Evolutionary conservation across 176 grass and related monocot genomes (phyloP).

Genomic region (maize (Zea mays)): DNA sequence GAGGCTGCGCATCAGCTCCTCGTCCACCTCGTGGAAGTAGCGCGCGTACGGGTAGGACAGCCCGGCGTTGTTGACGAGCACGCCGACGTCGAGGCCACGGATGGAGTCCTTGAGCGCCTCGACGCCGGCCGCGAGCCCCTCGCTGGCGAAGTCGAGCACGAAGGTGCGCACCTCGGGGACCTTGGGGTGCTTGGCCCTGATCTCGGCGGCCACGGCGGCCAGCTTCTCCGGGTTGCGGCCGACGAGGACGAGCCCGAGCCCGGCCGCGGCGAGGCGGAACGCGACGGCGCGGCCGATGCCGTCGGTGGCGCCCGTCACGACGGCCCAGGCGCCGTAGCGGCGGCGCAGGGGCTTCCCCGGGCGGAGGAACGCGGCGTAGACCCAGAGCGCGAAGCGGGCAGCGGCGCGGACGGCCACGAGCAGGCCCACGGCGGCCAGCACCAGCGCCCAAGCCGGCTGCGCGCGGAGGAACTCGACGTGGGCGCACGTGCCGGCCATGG

Average conservation of each 20-base stretch:
- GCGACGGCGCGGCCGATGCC: constrained; percentile 84
- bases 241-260: constrained; percentile 77
- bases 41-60: constrained; percentile 89
- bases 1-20: constrained; percentile 70
- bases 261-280: constrained; percentile 62
- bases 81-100: constrained; percentile 68
- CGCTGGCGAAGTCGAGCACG: constrained; percentile 70
- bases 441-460: constrained; percentile 71
- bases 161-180: constrained; percentile 58
- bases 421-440: constrained; percentile 57
- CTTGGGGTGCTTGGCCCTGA: constrained; percentile 55
- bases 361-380: constrained; percentile 77
- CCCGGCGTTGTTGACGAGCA: constrained; percentile 87
- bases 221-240: constrained; percentile 82
- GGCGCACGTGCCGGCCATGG: constrained; percentile 58
- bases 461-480: constrained; percentile 73
- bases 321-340: constrained; percentile 83
- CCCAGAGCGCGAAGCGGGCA: constrained; percentile 58
- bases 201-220: constrained; percentile 55
- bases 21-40: constrained; percentile 97
- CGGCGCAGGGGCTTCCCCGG: constrained; percentile 72
- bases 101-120: constrained; percentile 54
- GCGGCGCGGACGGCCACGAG: constrained; percentile 45
- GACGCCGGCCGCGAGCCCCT: constrained; percentile 57
- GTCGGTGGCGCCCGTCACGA: constrained; percentile 84